phyloP scores from a whole-genome alignment of 495 filamentous ascomycete genomes.

The Lasiosphaeris hirsuta region DNA sequence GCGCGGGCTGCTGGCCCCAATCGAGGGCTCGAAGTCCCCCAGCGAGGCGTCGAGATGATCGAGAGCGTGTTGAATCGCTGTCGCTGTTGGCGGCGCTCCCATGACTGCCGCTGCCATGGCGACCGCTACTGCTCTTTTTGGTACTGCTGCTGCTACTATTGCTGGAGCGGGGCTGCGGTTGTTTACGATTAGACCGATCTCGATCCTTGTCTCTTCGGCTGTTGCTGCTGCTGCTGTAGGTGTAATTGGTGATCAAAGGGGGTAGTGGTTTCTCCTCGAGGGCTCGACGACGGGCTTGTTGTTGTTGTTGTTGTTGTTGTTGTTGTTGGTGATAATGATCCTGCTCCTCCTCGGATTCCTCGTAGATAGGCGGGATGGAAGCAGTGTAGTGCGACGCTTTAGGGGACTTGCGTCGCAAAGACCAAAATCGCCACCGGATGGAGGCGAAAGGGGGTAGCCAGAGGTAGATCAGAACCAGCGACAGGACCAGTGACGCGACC shows the following conservation, averaged over 20 bases:
- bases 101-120: slow-evolving; percentile 15
- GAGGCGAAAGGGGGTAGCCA: slow-evolving; percentile 39
- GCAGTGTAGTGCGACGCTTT: neutral
- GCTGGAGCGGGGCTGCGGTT: neutral
- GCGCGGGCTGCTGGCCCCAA: slow-evolving; percentile 15
- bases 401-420: slow-evolving; percentile 9
- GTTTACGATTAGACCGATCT: neutral
- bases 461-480: slow-evolving; percentile 48
- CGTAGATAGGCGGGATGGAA: slow-evolving; percentile 14
- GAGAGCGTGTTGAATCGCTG: slow-evolving; percentile 52
- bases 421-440: slow-evolving; percentile 14
- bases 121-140: slow-evolving; percentile 13
- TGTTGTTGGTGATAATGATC: neutral
- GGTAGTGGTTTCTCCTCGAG: slow-evolving; percentile 24
- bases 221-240: slow-evolving; percentile 6
- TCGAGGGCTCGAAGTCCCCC: slow-evolving; percentile 66
- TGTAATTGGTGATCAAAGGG: slow-evolving; percentile 19
- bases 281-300: slow-evolving; percentile 13
- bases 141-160: slow-evolving; percentile 8
- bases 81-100: slow-evolving; percentile 28
- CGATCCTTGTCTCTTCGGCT: neutral
- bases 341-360: slow-evolving; percentile 18
- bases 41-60: slow-evolving; percentile 73
- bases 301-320: neutral
- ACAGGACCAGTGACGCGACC: slow-evolving; percentile 46